Evolutionary conservation across 305 asterid genomes (phyloP).

Genomic region (Rubia tinctorum): DNA sequence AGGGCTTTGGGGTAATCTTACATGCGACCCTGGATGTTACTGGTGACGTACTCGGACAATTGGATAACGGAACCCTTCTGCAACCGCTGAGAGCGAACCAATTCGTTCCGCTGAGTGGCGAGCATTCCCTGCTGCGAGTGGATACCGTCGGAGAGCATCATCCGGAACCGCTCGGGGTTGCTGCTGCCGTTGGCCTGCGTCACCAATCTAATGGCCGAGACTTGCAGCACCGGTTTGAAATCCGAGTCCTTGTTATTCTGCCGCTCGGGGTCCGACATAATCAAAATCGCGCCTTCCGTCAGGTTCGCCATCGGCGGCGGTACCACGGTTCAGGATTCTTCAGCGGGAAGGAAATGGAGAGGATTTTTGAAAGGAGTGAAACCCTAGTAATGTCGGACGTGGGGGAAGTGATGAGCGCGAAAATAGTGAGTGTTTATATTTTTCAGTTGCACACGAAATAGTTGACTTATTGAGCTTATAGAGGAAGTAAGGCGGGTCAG

Average conservation of each 20-base stretch:
- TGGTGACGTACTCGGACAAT: constrained; percentile 63
- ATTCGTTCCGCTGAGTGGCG: constrained; percentile 60
- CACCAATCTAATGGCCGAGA: constrained; percentile 49
- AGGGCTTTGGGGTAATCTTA: constrained; percentile 21
- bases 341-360: constrained; percentile 2
- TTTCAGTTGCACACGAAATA: not conserved
- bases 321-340: constrained; percentile 26
- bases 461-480: too few relatives aligned
- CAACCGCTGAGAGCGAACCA: constrained; percentile 51
- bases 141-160: constrained; percentile 67
- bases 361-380: not conserved
- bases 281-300: too few relatives aligned
- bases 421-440: constrained; percentile 5
- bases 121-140: constrained; percentile 79
- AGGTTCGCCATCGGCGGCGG: constrained; percentile 22
- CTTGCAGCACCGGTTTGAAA: constrained; percentile 62
- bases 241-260: too few relatives aligned
- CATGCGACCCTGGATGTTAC: constrained; percentile 56
- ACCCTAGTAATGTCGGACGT: constrained; percentile 2
- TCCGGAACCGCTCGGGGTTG: constrained; percentile 48
- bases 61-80: constrained; percentile 66
- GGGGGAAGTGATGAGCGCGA: constrained; percentile 14
- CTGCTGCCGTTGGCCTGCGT: constrained; percentile 34
- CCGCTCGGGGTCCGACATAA: too few relatives aligned
- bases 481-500: too few relatives aligned